Evolutionary conservation across 2,329 filamentous ascomycete species (phyloP), one percentile per base, ranked within the genome.

Genomic region (Phialocephala subalpina): DNA sequence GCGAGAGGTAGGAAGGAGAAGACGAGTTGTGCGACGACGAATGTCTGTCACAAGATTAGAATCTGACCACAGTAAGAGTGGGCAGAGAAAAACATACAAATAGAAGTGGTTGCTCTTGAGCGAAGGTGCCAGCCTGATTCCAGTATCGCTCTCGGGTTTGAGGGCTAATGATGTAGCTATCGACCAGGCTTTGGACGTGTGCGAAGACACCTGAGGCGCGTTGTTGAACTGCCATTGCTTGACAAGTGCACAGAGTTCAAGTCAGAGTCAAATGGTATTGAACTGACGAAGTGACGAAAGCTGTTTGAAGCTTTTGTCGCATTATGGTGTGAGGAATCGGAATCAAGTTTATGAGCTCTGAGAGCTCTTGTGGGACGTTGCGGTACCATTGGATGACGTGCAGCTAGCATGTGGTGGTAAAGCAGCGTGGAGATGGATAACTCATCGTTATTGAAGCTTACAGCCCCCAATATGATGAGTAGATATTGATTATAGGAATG

Each of bases 1-100:
- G 89, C 78, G 65, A 94, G 73, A 0, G 92, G 92, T 16, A 92
- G 77, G 64, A 88, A 84, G 16, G 88, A 88, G 68, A 94, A 83
- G 65, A 88, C 77, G 65, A 90, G 73, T 76, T 94, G 92, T 35
- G 85, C 81, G 55, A 86, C 78, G 64, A 93, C 75, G 77, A 96
- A 92, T 65, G 88, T 87, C 91, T 93, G 69, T 61, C 2, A 11
- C 9, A 62, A 53, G 57, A 27, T 69, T 61, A 69, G 55, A 22
- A 8, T 25, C 35, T 33, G 56, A 27, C 16, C 18, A 12, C 18
- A 14, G 20, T 38, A 25, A 25, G 49, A 52, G 55, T 7, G 18
- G 38, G 45, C 7, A 22, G 42, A 40, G 57, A 27, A 77, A 56
- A 29, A 77, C 89, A 25, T 82, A 93, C 91, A 63, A 91, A 88